Base-by-base conservation (phyloP, 148 eudicot genomes). In the Spergularia bocconei region DNA sequence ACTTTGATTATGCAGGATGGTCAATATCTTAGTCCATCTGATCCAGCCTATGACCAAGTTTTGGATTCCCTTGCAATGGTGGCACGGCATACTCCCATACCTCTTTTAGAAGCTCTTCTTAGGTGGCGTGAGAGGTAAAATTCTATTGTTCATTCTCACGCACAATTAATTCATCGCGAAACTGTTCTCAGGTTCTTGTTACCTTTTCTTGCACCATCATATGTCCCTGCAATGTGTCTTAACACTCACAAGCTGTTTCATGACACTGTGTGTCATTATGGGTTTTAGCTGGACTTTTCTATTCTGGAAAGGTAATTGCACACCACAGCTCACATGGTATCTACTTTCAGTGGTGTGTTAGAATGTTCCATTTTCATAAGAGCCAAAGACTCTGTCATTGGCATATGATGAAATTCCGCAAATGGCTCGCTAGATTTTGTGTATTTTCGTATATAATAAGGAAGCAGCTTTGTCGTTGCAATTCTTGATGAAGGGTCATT, bases 1-100 rank as follows among this genome's bases (percentile, higher is more conserved):
- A 69, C 58, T 51, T 61, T 73, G 69, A 78, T 39, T 70, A 50
- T 79, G 72, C 86, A 95, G 99, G 99, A 95, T 88, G 99, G 99
- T 75, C 99, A 95, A 78, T 95, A 95, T 71, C 98, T 95, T 69
- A 87, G 97, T 57, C 98, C 99, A 75, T 95, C 98, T 64, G 99
- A 95, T 67, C 99, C 99, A 29, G 97, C 99, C 29, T 95, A 95
- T 82, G 99, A 95, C 80, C 99, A 95, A 86, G 99, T 95, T 66
- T 44, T 95, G 83, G 99, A 95, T 87, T 95, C 99, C 67, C 85
- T 95, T 72, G 99, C 99, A 69, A 92, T 95, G 99, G 96, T 95
- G 77, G 99, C 99, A 23, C 91, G 99, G 11, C 97, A 95, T 82
- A 95, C 99, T 64, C 99, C 99, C 66, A 93, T 92, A 73, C 99